Percentiles rank a stretch among this genome's conserved stretches.
These are phyloP conservation scores for Ustilago tritici DNA, from an alignment of 1,284 basidiomycete species.

Conservation along the genomic window DNA sequence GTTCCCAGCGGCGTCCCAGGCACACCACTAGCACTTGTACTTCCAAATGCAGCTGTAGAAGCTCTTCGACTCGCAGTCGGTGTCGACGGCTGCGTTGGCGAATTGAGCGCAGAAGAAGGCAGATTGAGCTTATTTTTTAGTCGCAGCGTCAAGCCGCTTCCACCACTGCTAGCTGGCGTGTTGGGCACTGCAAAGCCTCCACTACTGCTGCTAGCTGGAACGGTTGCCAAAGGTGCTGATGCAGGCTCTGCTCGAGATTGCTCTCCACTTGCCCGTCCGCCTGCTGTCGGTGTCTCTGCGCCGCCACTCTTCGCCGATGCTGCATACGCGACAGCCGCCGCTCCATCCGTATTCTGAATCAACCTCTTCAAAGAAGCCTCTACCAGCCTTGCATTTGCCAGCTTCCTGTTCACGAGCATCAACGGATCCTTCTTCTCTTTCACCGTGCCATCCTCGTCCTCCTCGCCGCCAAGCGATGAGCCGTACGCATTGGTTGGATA, in stretches of 20 bases:
- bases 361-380: conserved; percentile 55
- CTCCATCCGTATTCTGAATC: conserved; percentile 57
- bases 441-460: conserved; percentile 15
- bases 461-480: conserved; percentile 17
- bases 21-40: conserved; percentile 1
- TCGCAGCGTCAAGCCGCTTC: conserved; percentile 33
- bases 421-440: conserved; percentile 33
- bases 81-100: conserved; percentile 29
- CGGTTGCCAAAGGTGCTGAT: background rate
- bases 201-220: background rate
- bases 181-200: conserved; percentile 33
- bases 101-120: conserved; percentile 22
- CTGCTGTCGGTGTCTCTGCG: background rate
- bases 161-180: conserved; percentile 27
- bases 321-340: conserved; percentile 39
- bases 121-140: conserved; percentile 41
- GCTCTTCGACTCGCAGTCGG: conserved; percentile 20
- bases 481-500: conserved; percentile 52
- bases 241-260: conserved; percentile 2
- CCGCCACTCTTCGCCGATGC: conserved; percentile 10
- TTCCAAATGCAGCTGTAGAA: conserved; percentile 11
- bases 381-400: conserved; percentile 61
- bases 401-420: conserved; percentile 58
- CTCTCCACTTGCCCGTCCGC: background rate
- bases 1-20: conserved; percentile 23